Base-by-base conservation (phyloP, 2,329 filamentous ascomycete species). In the Botryotinia convoluta region DNA sequence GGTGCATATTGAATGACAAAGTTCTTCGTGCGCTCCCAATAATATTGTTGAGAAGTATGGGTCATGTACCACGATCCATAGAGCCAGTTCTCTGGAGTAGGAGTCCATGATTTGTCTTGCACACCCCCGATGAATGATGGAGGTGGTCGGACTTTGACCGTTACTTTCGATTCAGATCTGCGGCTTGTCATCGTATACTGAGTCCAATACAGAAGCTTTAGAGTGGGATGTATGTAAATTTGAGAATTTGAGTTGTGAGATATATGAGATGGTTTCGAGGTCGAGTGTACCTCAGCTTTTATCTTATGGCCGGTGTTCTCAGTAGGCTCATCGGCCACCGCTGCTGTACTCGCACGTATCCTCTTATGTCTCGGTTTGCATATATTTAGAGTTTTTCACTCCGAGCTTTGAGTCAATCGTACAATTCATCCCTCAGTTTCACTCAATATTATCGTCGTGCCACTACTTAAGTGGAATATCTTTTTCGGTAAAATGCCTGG, bases 41-140 rank as follows among this genome's bases (percentile, higher is more conserved):
- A 71, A 45, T 71, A 71, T 54, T 63, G 39, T n/a, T 71, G 69
- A 45, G 69, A 71, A 12, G 69, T 63, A 51, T 71, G 59, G 16
- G 59, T 63, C 69, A 71, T 63, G 29, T 63, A 16, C 69, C 69
- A 71, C 18, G 29, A 8, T 22, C 69, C 69, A 51, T 71, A 71
- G 8, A 71, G 59, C 69, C 69, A 71, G 4, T 63, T 63, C 10
- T 71, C 44, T 8, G 69, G 69, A 54, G 44, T 71, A 35, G 69
- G 32, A 35, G n/a, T 62, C 69, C 69, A 71, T 51, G 39, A 48
- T 20, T 63, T 32, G 59, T 71, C 42, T 63, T 71, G 29, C 20
- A 44, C 4, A 3, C 18, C 18, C 10, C 22, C 59, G 44, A 51
- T 61, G 29, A 71, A 71, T 62, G n/a, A 42, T 45, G 59, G 59